Evolutionary conservation across 495 filamentous ascomycete genomes (phyloP).

Genomic region (Chaetomium cochliodes): DNA sequence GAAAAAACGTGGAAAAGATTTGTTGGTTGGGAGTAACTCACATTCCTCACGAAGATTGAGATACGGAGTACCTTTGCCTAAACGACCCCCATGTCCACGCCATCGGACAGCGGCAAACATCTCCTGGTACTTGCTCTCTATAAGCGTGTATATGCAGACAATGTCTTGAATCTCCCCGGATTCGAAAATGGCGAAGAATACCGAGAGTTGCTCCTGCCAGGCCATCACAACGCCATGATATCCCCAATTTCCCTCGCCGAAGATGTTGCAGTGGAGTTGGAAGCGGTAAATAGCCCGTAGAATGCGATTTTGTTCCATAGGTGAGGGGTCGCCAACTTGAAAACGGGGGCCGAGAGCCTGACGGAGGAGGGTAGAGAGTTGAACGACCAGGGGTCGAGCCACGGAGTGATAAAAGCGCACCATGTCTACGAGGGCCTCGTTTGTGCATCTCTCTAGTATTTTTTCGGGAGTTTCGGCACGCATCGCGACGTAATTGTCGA

Average conservation of each 20-base stretch:
- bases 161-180: slow-evolving; percentile 28
- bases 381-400: slow-evolving; percentile 24
- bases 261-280: slow-evolving; percentile 34
- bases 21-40: too few relatives aligned
- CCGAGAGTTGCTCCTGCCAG: background rate
- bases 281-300: slow-evolving; percentile 35
- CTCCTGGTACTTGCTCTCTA: background rate
- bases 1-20: too few relatives aligned
- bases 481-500: slow-evolving; percentile 17
- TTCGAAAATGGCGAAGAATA: slow-evolving; percentile 12
- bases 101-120: background rate
- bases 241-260: slow-evolving; percentile 17
- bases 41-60: too few relatives aligned
- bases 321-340: slow-evolving; percentile 15
- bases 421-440: slow-evolving; percentile 21
- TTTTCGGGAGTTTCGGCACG: slow-evolving; percentile 1
- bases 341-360: background rate
- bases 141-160: slow-evolving; percentile 1
- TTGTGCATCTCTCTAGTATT: slow-evolving; percentile 1
- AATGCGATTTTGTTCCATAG: slow-evolving; percentile 27
- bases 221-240: too few relatives aligned
- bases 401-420: slow-evolving; percentile 29
- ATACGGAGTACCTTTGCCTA: too few relatives aligned
- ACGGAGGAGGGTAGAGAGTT: slow-evolving; percentile 18
- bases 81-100: background rate